Evolutionary conservation across 306 rosid genomes (phyloP).

Genomic region (Trichosanthes truncata): DNA sequence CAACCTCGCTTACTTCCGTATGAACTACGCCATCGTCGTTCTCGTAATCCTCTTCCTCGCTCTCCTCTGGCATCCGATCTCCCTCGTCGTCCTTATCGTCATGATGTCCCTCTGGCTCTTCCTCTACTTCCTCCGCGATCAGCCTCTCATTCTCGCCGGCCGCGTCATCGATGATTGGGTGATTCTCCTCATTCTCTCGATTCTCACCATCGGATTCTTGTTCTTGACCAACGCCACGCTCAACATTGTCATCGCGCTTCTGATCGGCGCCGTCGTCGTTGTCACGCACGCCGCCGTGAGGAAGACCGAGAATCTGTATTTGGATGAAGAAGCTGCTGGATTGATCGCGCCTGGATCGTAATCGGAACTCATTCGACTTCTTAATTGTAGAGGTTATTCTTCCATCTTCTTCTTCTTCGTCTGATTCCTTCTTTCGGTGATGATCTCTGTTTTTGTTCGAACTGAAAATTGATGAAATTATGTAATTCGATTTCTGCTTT

Average conservation of each 20-base stretch:
- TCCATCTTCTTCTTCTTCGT: neutral
- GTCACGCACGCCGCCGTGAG: slow-evolving; percentile 43
- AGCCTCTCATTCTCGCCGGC: slow-evolving; percentile 44
- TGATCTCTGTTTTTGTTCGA: neutral
- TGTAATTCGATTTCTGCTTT: neutral
- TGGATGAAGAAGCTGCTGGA: slow-evolving; percentile 43
- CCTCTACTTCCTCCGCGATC: slow-evolving; percentile 84
- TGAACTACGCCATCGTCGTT: slow-evolving; percentile 56
- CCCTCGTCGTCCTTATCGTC: slow-evolving; percentile 58
- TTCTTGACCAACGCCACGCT: slow-evolving; percentile 52
- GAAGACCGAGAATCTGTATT: slow-evolving; percentile 47
- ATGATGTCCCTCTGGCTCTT: slow-evolving; percentile 63
- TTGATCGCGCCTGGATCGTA: slow-evolving; percentile 25
- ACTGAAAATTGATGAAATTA: neutral
- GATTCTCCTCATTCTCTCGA: slow-evolving; percentile 33
- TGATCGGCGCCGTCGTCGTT: slow-evolving; percentile 25
- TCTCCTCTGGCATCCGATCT: slow-evolving; percentile 75
- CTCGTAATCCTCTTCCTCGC: slow-evolving; percentile 55
- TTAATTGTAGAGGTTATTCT: neutral
- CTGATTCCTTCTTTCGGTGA: no score
- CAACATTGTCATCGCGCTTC: slow-evolving; percentile 41
- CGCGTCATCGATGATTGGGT: slow-evolving; percentile 54
- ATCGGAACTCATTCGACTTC: neutral
- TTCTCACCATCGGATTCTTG: slow-evolving; percentile 52
- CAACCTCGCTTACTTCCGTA: slow-evolving; percentile 51